These are phyloP conservation scores for Pholiota conissans DNA, from an alignment of 768 basidiomycete species.

Conservation along the genomic window DNA sequence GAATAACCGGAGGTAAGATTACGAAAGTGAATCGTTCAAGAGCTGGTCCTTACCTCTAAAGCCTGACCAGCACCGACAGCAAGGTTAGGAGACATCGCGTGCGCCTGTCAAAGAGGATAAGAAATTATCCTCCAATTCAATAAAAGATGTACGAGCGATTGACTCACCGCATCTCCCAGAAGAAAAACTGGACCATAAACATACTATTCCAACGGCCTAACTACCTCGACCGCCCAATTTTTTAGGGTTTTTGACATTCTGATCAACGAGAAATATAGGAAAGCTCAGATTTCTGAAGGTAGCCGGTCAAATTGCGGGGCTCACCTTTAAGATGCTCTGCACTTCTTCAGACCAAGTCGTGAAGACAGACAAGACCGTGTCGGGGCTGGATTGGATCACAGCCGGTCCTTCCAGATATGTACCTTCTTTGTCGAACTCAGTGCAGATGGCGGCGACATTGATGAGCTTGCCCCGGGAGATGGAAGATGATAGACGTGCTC, in stretches of 20 bases:
- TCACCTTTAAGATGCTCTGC: slow-evolving; percentile 11
- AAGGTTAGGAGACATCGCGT: slow-evolving; percentile 29
- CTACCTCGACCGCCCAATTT: slow-evolving; percentile 45
- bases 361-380: slow-evolving; percentile 39
- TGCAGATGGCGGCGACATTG: slow-evolving; percentile 46
- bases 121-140: not conserved
- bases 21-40: too few species aligned
- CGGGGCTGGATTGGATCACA: slow-evolving; percentile 20
- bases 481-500: slow-evolving; percentile 30
- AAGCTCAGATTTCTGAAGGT: too few species aligned
- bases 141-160: too few species aligned
- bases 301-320: slow-evolving; percentile 40
- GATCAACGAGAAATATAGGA: too few species aligned
- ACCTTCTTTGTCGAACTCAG: slow-evolving; percentile 29
- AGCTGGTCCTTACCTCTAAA: slow-evolving; percentile 25
- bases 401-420: slow-evolving; percentile 27
- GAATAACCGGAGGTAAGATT: too few species aligned
- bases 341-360: slow-evolving; percentile 49
- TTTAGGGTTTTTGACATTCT: slow-evolving; percentile 36
- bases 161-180: slow-evolving; percentile 47
- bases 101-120: too few species aligned
- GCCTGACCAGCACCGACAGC: slow-evolving; percentile 31
- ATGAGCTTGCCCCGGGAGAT: slow-evolving; percentile 48
- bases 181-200: slow-evolving; percentile 40
- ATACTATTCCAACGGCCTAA: slow-evolving; percentile 39